Evolutionary conservation across 169 alveolate species (phyloP), one percentile per base, ranked within the genome.

Genomic region (Eimeria mitis): DNA sequence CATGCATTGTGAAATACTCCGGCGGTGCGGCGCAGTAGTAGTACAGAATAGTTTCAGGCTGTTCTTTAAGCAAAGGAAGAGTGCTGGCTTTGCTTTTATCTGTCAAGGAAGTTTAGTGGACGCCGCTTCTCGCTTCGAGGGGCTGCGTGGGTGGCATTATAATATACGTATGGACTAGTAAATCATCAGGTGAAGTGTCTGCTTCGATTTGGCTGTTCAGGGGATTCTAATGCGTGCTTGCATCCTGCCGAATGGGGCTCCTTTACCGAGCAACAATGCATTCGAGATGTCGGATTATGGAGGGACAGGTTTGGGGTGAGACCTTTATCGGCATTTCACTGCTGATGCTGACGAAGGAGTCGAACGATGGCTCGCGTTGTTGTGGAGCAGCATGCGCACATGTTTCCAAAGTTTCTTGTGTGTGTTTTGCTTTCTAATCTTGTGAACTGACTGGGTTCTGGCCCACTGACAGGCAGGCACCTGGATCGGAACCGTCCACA

Each of bases 141-240:
- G 78, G 49, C 49, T n/a, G 21, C 19, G 13, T 31, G 49, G 78
- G 9, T n/a, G 78, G 25, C 47, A 68, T 16, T 0, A 16, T 31
- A n/a, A 6, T 31, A 31, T 11, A n/a, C 44, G 2, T 9, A 68
- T 31, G 42, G 49, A 4, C 25, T 68, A 16, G 11, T 31, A 0
- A 68, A n/a, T 16, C 49, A 16, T 34, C 78, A 68, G 23, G 47
- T 68, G 78, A 6, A n/a, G 78, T 34, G 1, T 8, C 47, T 13
- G 78, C 78, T 68, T 8, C 31, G 78, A 8, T 68, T 68, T 44
- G 49, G 4, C 19, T 1, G 19, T 49, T 52, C 71, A 81, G 89
- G 89, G 71, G 54, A 5, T 81, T 14, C 49, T 81, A 37, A 81
- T 81, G 89, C 89, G 63, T 81, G 47, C 89, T 5, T 54, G 70